phyloP scores from a whole-genome alignment of 345 rosid genomes.

The Citrus mangshanensis region DNA sequence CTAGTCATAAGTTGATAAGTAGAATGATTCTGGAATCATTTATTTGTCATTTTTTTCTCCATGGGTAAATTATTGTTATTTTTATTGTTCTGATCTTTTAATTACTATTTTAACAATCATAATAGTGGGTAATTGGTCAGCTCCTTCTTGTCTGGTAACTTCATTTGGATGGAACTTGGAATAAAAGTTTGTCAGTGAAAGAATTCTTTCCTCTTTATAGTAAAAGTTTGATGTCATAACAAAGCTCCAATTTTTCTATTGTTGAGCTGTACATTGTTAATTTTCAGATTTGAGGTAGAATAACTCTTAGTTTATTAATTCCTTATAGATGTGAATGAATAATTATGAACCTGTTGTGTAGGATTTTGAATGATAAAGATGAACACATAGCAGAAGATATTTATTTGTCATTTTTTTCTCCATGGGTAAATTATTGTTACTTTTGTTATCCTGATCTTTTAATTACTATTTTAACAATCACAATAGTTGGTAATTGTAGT shows the following conservation, averaged over 20 bases:
- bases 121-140: background rate
- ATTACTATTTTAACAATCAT: background rate
- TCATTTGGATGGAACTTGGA: background rate
- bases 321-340: background rate
- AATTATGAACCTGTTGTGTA: constrained; percentile 12
- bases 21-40: background rate
- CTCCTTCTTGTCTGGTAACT: background rate
- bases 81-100: background rate
- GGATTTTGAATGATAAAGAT: constrained; percentile 64
- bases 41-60: background rate
- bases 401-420: background rate
- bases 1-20: background rate
- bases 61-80: background rate
- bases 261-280: background rate
- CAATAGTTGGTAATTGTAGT: too few relatives aligned
- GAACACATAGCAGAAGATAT: constrained; percentile 48
- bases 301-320: background rate
- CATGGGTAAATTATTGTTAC: background rate
- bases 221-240: background rate
- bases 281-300: background rate
- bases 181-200: background rate
- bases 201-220: background rate
- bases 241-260: background rate
- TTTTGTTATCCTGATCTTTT: background rate
- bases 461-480: background rate